Evolutionary conservation across 345 rosid genomes (phyloP).

Genomic region (Firmiana major): DNA sequence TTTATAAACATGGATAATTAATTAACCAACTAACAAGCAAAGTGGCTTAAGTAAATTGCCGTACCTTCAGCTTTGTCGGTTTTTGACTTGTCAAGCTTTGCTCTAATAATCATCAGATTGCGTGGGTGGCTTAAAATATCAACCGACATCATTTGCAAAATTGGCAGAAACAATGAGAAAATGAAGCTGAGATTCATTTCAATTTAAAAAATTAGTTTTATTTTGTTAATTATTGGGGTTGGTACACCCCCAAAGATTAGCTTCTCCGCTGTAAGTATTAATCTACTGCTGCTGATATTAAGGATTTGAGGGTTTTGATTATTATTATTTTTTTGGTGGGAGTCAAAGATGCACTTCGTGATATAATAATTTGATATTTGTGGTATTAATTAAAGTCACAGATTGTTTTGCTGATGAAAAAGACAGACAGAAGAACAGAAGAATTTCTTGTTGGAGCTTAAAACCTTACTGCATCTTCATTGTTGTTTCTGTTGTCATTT

Average conservation of each 20-base stretch:
- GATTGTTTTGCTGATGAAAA: background rate
- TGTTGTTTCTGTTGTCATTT: background rate
- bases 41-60: background rate
- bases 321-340: background rate
- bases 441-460: background rate
- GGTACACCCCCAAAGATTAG: no score
- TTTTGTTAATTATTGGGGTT: no score
- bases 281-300: background rate
- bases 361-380: background rate
- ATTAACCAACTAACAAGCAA: background rate
- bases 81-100: slow-evolving; percentile 6
- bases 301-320: background rate
- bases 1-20: background rate
- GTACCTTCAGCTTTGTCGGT: background rate
- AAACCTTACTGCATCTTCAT: background rate
- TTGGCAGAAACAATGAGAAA: background rate
- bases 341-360: slow-evolving; percentile 5
- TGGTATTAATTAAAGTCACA: background rate
- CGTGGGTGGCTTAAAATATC: background rate
- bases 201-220: no score
- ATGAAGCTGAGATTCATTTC: no score
- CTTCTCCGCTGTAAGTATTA: no score
- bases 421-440: no score
- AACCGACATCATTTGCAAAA: background rate
- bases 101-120: slow-evolving; percentile 9